Percentiles rank a stretch among this genome's conserved stretches.
Conservation (phyloP, 2,329 filamentous ascomycete genomes). For the Penicillium expansum region DNA sequence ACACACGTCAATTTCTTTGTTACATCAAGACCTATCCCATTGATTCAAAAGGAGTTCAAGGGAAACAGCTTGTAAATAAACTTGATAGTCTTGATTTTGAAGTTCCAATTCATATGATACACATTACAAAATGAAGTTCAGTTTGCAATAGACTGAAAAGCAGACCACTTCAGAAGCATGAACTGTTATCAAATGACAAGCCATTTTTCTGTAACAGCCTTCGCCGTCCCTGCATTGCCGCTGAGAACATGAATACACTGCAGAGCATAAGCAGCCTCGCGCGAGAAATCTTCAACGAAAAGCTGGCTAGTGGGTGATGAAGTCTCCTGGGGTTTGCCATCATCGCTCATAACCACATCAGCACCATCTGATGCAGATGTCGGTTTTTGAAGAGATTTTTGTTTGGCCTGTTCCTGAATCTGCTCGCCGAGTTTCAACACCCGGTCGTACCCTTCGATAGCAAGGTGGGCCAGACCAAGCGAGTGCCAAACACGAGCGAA, state of each 20-base stretch:
- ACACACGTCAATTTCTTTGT: no score
- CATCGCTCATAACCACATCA: constrained; percentile 26
- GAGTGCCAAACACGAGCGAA: constrained; percentile 73
- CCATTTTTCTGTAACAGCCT: constrained; percentile 59
- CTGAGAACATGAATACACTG: constrained; percentile 64
- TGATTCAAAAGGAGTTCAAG: no score
- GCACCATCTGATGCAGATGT: constrained; percentile 46
- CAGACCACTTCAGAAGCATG: not conserved
- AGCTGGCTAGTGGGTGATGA: constrained; percentile 8
- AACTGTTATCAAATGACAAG: constrained; percentile 48
- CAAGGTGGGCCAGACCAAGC: constrained; percentile 69
- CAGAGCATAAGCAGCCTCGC: constrained; percentile 72
- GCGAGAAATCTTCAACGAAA: constrained; percentile 58
- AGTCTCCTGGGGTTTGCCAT: constrained; percentile 3
- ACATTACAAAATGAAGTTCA: not conserved
- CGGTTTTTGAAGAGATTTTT: constrained; percentile 11
- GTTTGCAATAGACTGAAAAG: not conserved
- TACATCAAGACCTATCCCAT: no score
- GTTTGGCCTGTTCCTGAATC: constrained; percentile 39
- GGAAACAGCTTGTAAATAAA: no score
- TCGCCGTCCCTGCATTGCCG: constrained; percentile 62
- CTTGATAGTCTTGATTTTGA: not conserved
- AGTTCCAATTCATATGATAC: not conserved
- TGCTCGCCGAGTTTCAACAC: constrained; percentile 52
- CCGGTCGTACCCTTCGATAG: constrained; percentile 67